Evolutionary conservation across 164 flowering plant species (phyloP), one percentile per base, ranked within the genome.

Genomic region (Umbilicus rupestris): DNA sequence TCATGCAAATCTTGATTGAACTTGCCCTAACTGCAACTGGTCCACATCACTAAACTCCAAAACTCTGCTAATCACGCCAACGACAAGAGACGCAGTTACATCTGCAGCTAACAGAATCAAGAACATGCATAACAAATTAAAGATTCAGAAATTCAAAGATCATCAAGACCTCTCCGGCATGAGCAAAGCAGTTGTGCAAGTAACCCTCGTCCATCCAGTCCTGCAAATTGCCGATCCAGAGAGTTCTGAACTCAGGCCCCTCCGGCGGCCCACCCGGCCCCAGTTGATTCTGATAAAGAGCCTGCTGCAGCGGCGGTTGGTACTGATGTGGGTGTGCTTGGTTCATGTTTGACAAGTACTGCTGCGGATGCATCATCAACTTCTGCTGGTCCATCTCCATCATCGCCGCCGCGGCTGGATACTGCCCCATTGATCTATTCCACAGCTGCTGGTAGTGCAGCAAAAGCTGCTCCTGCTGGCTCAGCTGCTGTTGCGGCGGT

Each of bases 141-240:
- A 35, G 2, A 19, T 19, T 37, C 7, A 63, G 30, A 28, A 14
- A 11, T 37, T 37, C 17, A 39, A 17, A 52, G 41, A 41, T 45
- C 8, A 19, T 33, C 37, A 33, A 2, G 16, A 83, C 87, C 87
- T 85, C 82, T 49, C 84, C 83, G 22, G 84, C 72, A 26, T 72
- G 81, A 65, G 79, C 73, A 63, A 85, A 85, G 71, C 89, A 85
- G 30, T 31, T 66, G 35, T 76, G 74, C 24, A 85, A 78, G 72
- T 81, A 85, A 62, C 41, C 55, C 76, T 85, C 86, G 57, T 82
- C 86, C 89, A 85, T 85, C 89, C 89, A 82, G 52, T 73, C 79
- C 30, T 75, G 77, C 66, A 85, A 78, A 74, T 82, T 86, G 19
- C 88, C 88, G 42, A 82, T 76, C 88, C 88, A 84, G 55, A 84